phyloP scores from a whole-genome alignment of 257 asterid genomes.

The Mentha longifolia region DNA sequence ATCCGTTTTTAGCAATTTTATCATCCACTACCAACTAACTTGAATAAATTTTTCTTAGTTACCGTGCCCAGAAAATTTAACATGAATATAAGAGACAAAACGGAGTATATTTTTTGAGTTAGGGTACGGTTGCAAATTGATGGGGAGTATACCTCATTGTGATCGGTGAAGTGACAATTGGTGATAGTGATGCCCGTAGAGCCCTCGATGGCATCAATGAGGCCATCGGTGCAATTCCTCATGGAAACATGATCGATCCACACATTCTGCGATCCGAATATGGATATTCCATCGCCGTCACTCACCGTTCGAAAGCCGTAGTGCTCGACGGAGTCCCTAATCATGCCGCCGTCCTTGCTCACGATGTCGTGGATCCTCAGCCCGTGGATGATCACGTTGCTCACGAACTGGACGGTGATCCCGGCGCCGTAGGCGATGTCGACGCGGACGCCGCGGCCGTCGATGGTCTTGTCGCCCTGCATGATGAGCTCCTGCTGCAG shows the following conservation, averaged over 20 bases:
- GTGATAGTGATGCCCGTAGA: slow-evolving; percentile 47
- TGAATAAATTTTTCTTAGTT: too few species aligned
- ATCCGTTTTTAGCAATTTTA: too few species aligned
- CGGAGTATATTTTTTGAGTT: too few species aligned
- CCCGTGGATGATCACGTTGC: slow-evolving; percentile 49
- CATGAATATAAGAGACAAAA: too few species aligned
- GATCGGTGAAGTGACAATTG: slow-evolving; percentile 47
- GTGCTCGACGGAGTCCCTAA: slow-evolving; percentile 44
- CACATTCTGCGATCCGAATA: slow-evolving; percentile 40
- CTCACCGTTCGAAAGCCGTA: slow-evolving; percentile 34
- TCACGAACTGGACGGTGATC: slow-evolving; percentile 44
- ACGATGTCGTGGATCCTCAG: slow-evolving; percentile 40
- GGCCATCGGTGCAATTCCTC: slow-evolving; percentile 38
- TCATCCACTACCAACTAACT: too few species aligned
- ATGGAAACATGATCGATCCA: slow-evolving; percentile 50
- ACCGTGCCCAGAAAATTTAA: not conserved
- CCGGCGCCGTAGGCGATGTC: slow-evolving; percentile 49
- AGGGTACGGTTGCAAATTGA: too few species aligned
- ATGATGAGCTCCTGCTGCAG: slow-evolving; percentile 62
- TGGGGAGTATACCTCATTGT: slow-evolving; percentile 35
- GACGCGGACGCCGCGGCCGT: slow-evolving; percentile 45
- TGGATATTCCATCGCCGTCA: slow-evolving; percentile 51
- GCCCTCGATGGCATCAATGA: slow-evolving; percentile 44
- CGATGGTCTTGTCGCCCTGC: slow-evolving; percentile 49
- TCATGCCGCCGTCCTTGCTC: slow-evolving; percentile 38